phyloP scores from a whole-genome alignment of 495 filamentous ascomycete genomes.

The Penicillium silybi region DNA sequence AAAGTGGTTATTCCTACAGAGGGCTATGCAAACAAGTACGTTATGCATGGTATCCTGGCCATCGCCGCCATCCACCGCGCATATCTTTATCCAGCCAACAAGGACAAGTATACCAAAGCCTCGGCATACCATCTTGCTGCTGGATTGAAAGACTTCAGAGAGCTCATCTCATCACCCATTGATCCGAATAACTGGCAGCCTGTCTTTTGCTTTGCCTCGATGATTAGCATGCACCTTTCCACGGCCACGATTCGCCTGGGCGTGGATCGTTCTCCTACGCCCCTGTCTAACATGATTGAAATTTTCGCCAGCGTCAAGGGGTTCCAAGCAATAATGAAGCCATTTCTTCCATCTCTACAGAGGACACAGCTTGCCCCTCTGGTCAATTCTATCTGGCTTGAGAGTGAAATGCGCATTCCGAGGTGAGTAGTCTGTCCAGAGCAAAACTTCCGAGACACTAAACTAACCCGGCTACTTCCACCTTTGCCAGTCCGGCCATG shows the following conservation, averaged over 20 bases:
- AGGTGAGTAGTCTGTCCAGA: constrained; percentile 5
- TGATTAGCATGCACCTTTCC: constrained; percentile 35
- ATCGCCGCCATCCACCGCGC: constrained; percentile 37
- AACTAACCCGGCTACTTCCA: neutral
- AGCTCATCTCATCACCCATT: constrained; percentile 24
- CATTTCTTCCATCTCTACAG: constrained; percentile 14
- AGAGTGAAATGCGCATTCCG: constrained; percentile 12
- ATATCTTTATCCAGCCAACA: constrained; percentile 12
- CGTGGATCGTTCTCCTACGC: constrained; percentile 15
- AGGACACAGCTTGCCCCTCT: constrained; percentile 18
- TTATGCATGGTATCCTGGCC: constrained; percentile 41
- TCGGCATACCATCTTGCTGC: constrained; percentile 25
- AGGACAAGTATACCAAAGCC: constrained; percentile 25
- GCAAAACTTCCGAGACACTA: neutral
- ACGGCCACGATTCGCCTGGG: constrained; percentile 25
- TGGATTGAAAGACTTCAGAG: constrained; percentile 17
- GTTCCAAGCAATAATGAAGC: constrained; percentile 19
- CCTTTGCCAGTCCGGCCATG: constrained; percentile 1
- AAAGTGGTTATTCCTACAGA: constrained; percentile 28
- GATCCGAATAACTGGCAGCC: constrained; percentile 33
- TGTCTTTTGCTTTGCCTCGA: constrained; percentile 37
- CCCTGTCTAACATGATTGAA: constrained; percentile 18
- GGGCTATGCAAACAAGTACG: constrained; percentile 32
- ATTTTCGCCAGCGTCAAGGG: constrained; percentile 18
- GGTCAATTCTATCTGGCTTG: constrained; percentile 15